Conservation (phyloP, 495 filamentous ascomycete species). For the Margaritispora aquatica region DNA sequence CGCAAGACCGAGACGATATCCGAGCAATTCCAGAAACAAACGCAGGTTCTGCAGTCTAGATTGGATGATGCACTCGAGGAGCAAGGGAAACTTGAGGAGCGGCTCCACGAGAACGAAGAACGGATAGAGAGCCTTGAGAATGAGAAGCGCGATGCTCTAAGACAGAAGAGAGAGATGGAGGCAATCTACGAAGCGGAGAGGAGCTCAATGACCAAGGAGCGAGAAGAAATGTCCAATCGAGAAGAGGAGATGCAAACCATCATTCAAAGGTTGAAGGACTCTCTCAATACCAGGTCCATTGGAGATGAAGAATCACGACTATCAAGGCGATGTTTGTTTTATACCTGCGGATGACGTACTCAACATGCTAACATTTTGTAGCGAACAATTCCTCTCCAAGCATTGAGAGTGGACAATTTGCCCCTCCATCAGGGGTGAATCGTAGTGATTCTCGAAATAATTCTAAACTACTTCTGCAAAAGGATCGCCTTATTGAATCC, state of each 20-base stretch:
- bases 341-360: slow-evolving; percentile 28
- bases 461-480: slow-evolving; percentile 82
- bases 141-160: slow-evolving; percentile 70
- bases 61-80: slow-evolving; percentile 81
- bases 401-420: slow-evolving; percentile 61
- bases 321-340: slow-evolving; percentile 63
- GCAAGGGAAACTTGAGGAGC: slow-evolving; percentile 80
- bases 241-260: slow-evolving; percentile 86
- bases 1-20: slow-evolving; percentile 72
- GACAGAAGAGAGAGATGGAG: slow-evolving; percentile 83
- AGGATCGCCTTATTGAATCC: slow-evolving; percentile 92
- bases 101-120: slow-evolving; percentile 74
- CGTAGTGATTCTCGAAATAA: slow-evolving; percentile 79
- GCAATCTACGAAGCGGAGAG: slow-evolving; percentile 85
- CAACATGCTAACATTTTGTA: slow-evolving; percentile 17
- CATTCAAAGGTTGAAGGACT: slow-evolving; percentile 87
- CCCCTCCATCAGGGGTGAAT: slow-evolving; percentile 75
- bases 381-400: slow-evolving; percentile 29
- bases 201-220: slow-evolving; percentile 80
- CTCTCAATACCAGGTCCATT: slow-evolving; percentile 65
- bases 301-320: slow-evolving; percentile 57
- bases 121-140: slow-evolving; percentile 70
- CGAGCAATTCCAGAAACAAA: slow-evolving; percentile 77
- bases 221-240: slow-evolving; percentile 73
- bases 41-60: slow-evolving; percentile 75